Evolutionary conservation across 306 rosid species (phyloP).

Genomic region (Acacia acuminata): DNA sequence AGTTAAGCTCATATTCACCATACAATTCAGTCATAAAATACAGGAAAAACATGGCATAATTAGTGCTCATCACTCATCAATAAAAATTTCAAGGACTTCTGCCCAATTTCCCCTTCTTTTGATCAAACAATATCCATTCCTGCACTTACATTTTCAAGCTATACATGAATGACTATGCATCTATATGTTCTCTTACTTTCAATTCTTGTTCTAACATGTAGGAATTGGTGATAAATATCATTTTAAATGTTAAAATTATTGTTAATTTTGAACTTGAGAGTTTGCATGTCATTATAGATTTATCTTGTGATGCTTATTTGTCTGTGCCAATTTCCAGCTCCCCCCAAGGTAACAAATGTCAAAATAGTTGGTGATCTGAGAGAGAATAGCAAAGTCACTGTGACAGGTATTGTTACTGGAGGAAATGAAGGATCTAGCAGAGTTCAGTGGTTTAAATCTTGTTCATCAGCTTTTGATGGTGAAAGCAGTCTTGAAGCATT

Average conservation of each 20-base stretch:
- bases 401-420: conserved; percentile 81
- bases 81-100: neutral
- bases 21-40: no score
- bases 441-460: conserved; percentile 95
- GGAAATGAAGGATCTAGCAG: conserved; percentile 94
- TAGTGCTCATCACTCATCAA: no score
- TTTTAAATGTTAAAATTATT: conserved; percentile 4
- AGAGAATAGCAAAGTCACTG: conserved; percentile 88
- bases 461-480: conserved; percentile 58
- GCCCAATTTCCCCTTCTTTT: neutral
- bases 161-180: neutral
- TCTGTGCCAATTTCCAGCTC: conserved; percentile 70
- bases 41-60: no score
- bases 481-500: conserved; percentile 77
- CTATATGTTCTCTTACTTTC: neutral
- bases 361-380: conserved; percentile 80
- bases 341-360: conserved; percentile 75
- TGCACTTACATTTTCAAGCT: neutral
- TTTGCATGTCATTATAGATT: conserved; percentile 21
- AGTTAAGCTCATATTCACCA: no score
- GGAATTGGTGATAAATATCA: conserved; percentile 4
- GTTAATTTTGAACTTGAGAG: conserved; percentile 14
- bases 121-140: neutral
- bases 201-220: conserved; percentile 14
- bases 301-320: conserved; percentile 23